These are phyloP conservation scores for Chlorophyllum brunneum DNA, from an alignment of 768 basidiomycete species.

Conservation along the genomic window DNA sequence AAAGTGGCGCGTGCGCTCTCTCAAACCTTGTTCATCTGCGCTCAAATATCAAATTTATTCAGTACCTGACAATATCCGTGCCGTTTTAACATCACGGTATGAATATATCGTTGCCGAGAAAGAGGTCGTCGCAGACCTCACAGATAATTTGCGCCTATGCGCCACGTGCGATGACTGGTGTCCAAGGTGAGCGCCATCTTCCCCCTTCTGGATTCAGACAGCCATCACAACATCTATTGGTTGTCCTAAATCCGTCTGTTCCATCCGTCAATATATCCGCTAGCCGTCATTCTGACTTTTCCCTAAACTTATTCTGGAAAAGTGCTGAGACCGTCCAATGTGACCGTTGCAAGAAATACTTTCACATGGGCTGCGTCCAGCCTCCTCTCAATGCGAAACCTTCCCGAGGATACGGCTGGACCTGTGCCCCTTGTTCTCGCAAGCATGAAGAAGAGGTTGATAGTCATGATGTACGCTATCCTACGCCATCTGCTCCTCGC, in stretches of 20 bases:
- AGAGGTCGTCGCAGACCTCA: conserved; percentile 87
- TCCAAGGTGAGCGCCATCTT: conserved; percentile 56
- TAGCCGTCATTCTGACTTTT: conserved; percentile 13
- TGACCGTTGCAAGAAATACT: conserved; percentile 88
- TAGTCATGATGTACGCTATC: conserved; percentile 63
- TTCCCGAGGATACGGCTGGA: conserved; percentile 96
- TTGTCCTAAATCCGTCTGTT: conserved; percentile 12
- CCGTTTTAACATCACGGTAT: conserved; percentile 75
- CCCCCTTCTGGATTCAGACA: neutral
- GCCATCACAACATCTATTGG: conserved; percentile 10
- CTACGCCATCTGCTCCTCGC: conserved; percentile 38
- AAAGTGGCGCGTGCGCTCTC: conserved; percentile 6
- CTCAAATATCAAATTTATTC: conserved; percentile 22
- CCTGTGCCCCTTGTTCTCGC: conserved; percentile 89
- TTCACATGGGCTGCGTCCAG: conserved; percentile 93
- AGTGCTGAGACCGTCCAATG: conserved; percentile 86
- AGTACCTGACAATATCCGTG: conserved; percentile 83
- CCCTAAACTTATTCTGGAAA: conserved; percentile 7
- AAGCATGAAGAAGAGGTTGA: conserved; percentile 85
- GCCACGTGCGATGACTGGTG: conserved; percentile 87
- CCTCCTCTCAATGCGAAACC: conserved; percentile 90
- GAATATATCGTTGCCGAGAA: conserved; percentile 96
- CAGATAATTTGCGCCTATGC: conserved; percentile 82
- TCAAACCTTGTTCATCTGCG: neutral
- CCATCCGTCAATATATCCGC: conserved; percentile 15